A percentile compares a stretch with the other conserved stretches of the same genome.
phyloP scores from a whole-genome alignment of 495 filamentous ascomycete species.

The Parathielavia hyrcaniae region DNA sequence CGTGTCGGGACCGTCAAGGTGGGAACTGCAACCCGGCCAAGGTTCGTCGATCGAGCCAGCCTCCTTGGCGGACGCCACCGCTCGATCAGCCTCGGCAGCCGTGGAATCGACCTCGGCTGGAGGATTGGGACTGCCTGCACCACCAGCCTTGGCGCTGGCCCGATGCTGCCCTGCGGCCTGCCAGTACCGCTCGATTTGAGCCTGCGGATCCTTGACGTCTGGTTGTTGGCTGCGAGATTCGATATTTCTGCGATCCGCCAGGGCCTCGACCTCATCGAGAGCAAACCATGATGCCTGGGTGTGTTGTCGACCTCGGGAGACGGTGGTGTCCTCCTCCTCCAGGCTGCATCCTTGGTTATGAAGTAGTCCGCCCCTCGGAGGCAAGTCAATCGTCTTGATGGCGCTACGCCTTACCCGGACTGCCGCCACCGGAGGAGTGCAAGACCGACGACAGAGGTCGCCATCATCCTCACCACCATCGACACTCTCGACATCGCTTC shows the following conservation, averaged over 20 bases:
- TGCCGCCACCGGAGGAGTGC: not conserved
- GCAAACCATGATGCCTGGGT: not conserved
- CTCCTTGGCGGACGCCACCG: not conserved
- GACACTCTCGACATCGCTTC: not conserved
- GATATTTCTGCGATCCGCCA: not conserved
- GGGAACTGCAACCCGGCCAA: not conserved
- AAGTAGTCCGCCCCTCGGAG: not conserved
- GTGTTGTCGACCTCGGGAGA: not conserved
- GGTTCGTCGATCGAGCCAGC: not conserved
- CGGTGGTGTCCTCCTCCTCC: too few species aligned
- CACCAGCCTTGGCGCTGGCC: not conserved
- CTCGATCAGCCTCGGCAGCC: constrained; percentile 5
- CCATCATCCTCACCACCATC: not conserved
- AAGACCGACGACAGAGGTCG: too few species aligned
- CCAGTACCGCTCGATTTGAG: constrained; percentile 2
- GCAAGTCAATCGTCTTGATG: not conserved
- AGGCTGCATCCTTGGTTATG: too few species aligned
- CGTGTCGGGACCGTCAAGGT: not conserved
- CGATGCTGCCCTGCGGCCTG: too few species aligned
- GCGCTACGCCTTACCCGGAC: not conserved
- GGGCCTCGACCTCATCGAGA: not conserved
- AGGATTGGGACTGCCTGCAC: not conserved
- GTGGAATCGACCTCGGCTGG: constrained; percentile 8
- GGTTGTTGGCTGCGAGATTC: not conserved
- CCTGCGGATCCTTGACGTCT: not conserved